Evolutionary conservation across 352 stramenopile species (phyloP).

Genomic region (Phytophthora agathidicida): DNA sequence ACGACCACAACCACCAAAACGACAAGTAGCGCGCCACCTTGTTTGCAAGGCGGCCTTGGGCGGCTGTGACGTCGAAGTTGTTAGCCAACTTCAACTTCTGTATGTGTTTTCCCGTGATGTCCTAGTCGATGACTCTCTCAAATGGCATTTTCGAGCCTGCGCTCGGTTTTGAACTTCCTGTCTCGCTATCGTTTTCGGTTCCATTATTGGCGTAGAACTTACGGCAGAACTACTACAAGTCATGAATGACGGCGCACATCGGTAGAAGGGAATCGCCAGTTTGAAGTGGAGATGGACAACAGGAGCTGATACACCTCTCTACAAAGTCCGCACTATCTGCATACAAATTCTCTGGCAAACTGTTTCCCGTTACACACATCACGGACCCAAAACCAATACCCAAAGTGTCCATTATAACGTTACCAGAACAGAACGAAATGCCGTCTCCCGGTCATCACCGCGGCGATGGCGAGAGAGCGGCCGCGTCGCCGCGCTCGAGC

Average conservation of each 20-base stretch:
- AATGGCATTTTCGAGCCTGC: too few species aligned
- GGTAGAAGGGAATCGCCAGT: conserved; percentile 8
- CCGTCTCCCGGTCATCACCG: conserved; percentile 11
- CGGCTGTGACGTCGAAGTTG: too few species aligned
- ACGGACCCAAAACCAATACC: conserved; percentile 12
- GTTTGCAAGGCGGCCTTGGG: too few species aligned
- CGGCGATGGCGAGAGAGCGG: conserved; percentile 1
- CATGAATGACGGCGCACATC: background rate
- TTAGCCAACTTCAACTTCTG: conserved; percentile 16
- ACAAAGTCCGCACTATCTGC: conserved; percentile 25
- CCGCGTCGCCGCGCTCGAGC: conserved; percentile 55
- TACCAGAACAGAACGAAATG: conserved; percentile 11
- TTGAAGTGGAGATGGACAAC: conserved; percentile 24
- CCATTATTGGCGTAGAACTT: too few species aligned
- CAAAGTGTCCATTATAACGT: conserved; percentile 12
- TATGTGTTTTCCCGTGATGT: conserved; percentile 15
- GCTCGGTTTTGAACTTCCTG: too few species aligned
- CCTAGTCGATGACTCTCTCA: too few species aligned
- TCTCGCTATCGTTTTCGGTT: too few species aligned
- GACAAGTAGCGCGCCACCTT: background rate
- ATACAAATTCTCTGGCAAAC: too few species aligned
- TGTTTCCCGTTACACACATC: conserved; percentile 15
- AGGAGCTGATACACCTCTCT: conserved; percentile 3
- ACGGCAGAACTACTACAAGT: too few species aligned
- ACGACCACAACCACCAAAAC: conserved; percentile 27